Base-by-base conservation (phyloP, 148 eudicot genomes). In the Vaccinium darrowii region DNA sequence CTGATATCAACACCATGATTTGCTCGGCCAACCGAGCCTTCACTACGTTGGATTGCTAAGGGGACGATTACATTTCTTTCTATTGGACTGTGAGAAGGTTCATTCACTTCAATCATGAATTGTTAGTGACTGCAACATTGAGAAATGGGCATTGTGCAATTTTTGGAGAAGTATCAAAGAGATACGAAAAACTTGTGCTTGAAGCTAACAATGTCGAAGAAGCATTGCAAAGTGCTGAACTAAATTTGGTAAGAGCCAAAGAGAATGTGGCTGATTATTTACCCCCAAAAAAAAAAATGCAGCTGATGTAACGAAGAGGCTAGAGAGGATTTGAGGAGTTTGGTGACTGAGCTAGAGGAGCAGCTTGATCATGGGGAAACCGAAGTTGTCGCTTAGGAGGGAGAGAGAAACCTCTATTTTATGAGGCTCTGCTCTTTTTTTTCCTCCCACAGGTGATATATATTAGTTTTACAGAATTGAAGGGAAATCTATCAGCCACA, bases 1-100 rank as follows among this genome's bases (percentile, higher is more conserved):
- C 13, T 63, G 30, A 63, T n/a, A 63, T 63, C 71, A 8, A 0
- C n/a, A 63, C 71, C 30, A 63, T 63, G 71, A 63, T 63, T 63
- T 63, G 30, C 10, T n/a, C 25, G 1, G 71, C 71, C 30, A 63
- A 23, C 71, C 71, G 71, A 27, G 30, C 27, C 71, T 63, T 63
- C 71, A 63, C 71, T 5, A 27, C 30, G 0, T 8, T 63, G 71
- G 71, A 63, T n/a, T 63, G 71, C 71, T n/a, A 21, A 8, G 30
- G 30, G 27, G 4, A n/a, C 30, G 30, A 63, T n/a, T 63, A 63
- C 71, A 9, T 21, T 21, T 21, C 71, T n/a, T 63, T 63, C 10
- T 63, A 63, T n/a, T 63, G 71, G 71, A 63, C 71, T 12, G 71
- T 63, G n/a, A n/a, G 71, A 63, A 63, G 27, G 27, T 63, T 63